phyloP scores from a whole-genome alignment of 768 basidiomycete genomes.

The Lactarius sp. region DNA sequence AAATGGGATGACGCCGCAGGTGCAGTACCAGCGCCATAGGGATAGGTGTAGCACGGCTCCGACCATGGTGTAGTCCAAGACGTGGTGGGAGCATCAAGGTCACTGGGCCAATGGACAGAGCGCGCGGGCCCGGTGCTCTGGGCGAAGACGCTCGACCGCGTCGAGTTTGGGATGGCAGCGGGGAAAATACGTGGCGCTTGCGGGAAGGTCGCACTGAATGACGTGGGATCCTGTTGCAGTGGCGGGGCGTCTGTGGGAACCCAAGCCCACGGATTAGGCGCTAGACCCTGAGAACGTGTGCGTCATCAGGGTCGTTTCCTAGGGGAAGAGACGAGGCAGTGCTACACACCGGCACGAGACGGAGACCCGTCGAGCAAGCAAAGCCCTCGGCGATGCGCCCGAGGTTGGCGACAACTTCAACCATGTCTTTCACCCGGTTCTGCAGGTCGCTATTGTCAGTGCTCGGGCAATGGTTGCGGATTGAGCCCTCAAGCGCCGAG shows the following conservation, averaged over 20 bases:
- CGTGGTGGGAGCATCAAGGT: neutral
- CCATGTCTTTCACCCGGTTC: conserved; percentile 13
- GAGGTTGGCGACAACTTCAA: conserved; percentile 9
- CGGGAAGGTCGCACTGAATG: conserved; percentile 15
- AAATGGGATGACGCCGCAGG: neutral
- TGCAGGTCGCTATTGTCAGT: conserved; percentile 2
- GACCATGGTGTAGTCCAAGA: neutral
- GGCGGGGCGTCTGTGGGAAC: neutral
- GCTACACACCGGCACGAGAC: conserved; percentile 17
- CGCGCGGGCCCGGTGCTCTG: conserved; percentile 14
- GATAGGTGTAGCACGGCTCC: neutral
- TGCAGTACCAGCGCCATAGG: neutral
- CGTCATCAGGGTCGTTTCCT: neutral
- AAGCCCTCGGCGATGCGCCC: conserved; percentile 17
- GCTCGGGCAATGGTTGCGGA: neutral
- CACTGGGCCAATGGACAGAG: conserved; percentile 21
- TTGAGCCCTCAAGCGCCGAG: conserved; percentile 1
- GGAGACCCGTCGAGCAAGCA: conserved; percentile 17
- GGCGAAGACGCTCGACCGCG: conserved; percentile 15
- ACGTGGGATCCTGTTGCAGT: conserved; percentile 9
- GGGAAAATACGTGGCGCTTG: conserved; percentile 20
- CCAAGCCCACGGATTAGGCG: conserved; percentile 16
- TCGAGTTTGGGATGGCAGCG: conserved; percentile 11
- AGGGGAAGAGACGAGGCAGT: neutral
- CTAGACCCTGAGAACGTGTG: neutral